A percentile compares a stretch with the other conserved stretches of the same genome.
Conservation (phyloP, 2,329 filamentous ascomycete species). For the Ascochyta fabae region DNA sequence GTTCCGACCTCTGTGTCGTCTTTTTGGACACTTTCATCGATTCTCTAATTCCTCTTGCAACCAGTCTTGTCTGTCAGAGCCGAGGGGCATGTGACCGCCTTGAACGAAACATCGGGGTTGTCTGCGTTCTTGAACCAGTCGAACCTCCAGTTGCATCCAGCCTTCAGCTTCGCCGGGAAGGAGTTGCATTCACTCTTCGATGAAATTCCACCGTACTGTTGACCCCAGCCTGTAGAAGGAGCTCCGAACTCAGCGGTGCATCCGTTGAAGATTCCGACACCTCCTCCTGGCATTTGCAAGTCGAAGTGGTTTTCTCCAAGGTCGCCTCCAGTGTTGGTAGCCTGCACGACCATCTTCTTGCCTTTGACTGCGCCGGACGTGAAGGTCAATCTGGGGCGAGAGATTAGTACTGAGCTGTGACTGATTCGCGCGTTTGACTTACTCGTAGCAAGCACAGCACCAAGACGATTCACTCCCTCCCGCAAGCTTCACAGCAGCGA, state of each 20-base stretch:
- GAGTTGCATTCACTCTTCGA: conserved; percentile 39
- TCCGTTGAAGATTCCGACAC: conserved; percentile 46
- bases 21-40: neutral
- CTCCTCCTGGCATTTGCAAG: conserved; percentile 48
- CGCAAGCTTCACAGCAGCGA: conserved; percentile 65
- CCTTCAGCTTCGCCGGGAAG: conserved; percentile 45
- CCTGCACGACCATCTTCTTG: conserved; percentile 69
- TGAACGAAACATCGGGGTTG: conserved; percentile 43
- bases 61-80: conserved; percentile 40
- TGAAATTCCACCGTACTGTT: conserved; percentile 45
- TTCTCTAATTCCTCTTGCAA: conserved; percentile 29
- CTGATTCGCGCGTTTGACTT: conserved; percentile 4
- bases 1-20: neutral
- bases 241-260: conserved; percentile 45
- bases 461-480: conserved; percentile 62
- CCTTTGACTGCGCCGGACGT: conserved; percentile 62
- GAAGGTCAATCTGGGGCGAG: conserved; percentile 57
- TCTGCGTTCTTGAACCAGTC: conserved; percentile 46
- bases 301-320: conserved; percentile 48
- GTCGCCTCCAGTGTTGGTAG: conserved; percentile 64
- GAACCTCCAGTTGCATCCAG: conserved; percentile 48
- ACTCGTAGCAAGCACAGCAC: conserved; percentile 71
- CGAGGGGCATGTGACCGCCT: conserved; percentile 45
- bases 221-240: conserved; percentile 42
- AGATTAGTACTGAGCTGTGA: conserved; percentile 13